phyloP scores from a whole-genome alignment of 139 green algal species.

The Micractinium conductrix region DNA sequence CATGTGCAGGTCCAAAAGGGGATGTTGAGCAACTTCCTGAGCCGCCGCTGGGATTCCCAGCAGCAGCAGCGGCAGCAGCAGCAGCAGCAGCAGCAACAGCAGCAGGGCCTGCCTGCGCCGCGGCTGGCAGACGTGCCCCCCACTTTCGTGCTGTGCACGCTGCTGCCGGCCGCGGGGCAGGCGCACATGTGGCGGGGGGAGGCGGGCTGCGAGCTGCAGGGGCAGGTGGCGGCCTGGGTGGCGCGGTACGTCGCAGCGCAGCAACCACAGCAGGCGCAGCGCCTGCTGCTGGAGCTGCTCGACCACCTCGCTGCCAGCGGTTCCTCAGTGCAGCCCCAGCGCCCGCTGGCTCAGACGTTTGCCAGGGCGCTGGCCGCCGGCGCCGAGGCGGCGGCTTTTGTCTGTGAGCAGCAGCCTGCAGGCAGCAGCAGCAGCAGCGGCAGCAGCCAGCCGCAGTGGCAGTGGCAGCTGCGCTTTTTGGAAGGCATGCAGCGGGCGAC shows the following conservation, averaged over 20 bases:
- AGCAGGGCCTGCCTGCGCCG: not conserved
- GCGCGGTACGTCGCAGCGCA: not conserved
- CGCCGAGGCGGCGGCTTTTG: not conserved
- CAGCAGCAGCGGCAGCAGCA: not conserved
- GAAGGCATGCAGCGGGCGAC: not conserved
- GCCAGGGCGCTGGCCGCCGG: not conserved
- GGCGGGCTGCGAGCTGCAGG: not conserved
- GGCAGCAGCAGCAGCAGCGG: not conserved
- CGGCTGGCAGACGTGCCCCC: not conserved
- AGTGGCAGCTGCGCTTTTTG: slow-evolving; percentile 3
- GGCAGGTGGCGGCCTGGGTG: not conserved
- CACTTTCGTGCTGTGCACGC: not conserved
- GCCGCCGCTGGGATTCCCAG: not conserved
- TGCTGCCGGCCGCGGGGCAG: slow-evolving; percentile 25
- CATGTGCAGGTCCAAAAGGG: slow-evolving; percentile 13
- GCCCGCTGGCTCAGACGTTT: not conserved
- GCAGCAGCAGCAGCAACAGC: not conserved
- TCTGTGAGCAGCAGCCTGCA: not conserved
- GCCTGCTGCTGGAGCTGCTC: slow-evolving; percentile 4
- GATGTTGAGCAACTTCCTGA: not conserved
- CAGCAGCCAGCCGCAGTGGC: not conserved
- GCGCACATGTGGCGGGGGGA: slow-evolving; percentile 17
- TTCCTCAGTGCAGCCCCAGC: not conserved
- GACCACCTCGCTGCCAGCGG: not conserved
- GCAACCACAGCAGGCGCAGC: not conserved